Conservation (phyloP, 257 asterid genomes). For the Prunella vulgaris region DNA sequence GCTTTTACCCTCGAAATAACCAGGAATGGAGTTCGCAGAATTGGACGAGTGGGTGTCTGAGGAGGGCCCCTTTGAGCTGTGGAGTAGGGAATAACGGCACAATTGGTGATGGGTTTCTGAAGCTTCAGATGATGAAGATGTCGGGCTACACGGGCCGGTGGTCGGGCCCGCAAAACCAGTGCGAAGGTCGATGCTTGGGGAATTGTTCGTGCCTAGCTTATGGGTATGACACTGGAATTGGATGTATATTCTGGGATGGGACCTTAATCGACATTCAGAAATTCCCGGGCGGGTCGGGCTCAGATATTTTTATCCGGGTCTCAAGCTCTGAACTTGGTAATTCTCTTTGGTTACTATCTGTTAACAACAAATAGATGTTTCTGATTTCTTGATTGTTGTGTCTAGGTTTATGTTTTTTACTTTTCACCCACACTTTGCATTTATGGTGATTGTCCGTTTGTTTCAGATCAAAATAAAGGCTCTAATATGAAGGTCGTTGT, state of each 20-base stretch:
- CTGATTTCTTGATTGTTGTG: background rate
- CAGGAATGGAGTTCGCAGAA: constrained; percentile 47
- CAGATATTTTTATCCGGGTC: constrained; percentile 45
- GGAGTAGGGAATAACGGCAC: constrained; percentile 7
- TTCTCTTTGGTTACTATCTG: background rate
- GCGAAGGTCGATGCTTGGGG: constrained; percentile 35
- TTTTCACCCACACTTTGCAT: background rate
- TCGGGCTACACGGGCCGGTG: constrained; percentile 36
- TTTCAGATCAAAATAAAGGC: constrained; percentile 26
- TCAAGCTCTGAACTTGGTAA: constrained; percentile 48
- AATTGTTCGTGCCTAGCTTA: constrained; percentile 58
- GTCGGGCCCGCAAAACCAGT: constrained; percentile 23
- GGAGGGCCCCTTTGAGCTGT: constrained; percentile 39
- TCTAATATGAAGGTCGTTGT: constrained; percentile 19
- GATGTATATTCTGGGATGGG: constrained; percentile 49
- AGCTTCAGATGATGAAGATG: constrained; percentile 34
- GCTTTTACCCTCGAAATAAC: constrained; percentile 36
- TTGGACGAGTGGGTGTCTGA: constrained; percentile 53
- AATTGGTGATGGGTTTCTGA: constrained; percentile 38
- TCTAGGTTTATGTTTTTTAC: background rate
- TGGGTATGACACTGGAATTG: constrained; percentile 30
- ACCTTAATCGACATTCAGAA: constrained; percentile 36
- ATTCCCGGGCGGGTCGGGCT: constrained; percentile 27
- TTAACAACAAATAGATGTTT: too few species aligned
- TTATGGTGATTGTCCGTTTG: background rate